These are phyloP conservation scores for Elaeis oleifera DNA, from an alignment of 202 grass and related monocot genomes.

Conservation along the genomic window DNA sequence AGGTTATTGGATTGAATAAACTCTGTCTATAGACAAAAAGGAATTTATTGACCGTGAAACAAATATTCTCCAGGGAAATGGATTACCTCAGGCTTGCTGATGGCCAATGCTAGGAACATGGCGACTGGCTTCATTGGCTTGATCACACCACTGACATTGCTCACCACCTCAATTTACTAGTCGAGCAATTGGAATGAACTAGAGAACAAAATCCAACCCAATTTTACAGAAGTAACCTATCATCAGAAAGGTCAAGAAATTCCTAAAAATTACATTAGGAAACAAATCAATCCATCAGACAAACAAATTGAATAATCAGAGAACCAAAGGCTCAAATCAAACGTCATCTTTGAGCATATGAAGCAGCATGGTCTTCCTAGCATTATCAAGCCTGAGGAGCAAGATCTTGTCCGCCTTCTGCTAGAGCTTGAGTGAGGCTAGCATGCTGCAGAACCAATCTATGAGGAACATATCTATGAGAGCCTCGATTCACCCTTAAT, in stretches of 20 bases:
- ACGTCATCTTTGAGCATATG: slow-evolving; percentile 87
- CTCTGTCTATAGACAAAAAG: no score
- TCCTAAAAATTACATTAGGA: no score
- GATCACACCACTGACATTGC: neutral
- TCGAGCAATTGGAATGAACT: neutral
- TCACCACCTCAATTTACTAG: neutral
- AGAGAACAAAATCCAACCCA: slow-evolving; percentile 9
- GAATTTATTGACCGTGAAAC: no score
- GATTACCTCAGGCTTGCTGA: neutral
- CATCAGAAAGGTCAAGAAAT: neutral
- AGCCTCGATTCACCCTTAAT: neutral
- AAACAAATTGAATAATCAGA: no score
- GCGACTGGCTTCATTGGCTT: neutral
- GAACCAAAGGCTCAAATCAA: no score
- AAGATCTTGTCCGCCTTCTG: slow-evolving; percentile 75
- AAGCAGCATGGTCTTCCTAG: slow-evolving; percentile 80
- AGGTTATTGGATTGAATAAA: no score
- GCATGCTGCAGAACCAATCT: slow-evolving; percentile 72
- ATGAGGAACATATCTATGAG: slow-evolving; percentile 49
- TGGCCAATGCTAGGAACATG: neutral
- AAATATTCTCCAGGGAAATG: no score
- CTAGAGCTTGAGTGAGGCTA: slow-evolving; percentile 54
- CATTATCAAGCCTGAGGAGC: slow-evolving; percentile 66
- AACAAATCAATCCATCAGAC: no score
- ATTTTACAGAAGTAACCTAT: slow-evolving; percentile 1